Percentiles rank a stretch among this genome's conserved stretches.
phyloP scores from a whole-genome alignment of 176 grass and related monocot genomes.

The Rhynchospora pubera region DNA sequence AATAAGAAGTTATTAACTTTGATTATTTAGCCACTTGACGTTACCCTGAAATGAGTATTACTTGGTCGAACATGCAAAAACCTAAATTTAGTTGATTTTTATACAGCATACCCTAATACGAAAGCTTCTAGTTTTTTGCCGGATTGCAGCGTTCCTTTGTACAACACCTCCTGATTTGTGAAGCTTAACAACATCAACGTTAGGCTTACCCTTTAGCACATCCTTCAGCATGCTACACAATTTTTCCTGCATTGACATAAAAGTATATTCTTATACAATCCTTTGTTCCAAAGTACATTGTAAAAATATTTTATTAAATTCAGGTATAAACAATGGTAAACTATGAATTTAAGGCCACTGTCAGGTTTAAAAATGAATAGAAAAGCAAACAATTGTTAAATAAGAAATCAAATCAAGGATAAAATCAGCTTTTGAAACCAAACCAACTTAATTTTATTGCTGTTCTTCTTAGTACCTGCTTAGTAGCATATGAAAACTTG shows the following conservation, averaged over 20 bases:
- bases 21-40: not conserved
- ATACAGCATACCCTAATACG: slow-evolving; percentile 50
- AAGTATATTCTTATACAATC: not conserved
- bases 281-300: not conserved
- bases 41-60: not conserved
- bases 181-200: slow-evolving; percentile 94
- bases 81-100: not conserved
- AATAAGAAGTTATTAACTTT: no score
- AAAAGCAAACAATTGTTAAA: no score
- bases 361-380: no score
- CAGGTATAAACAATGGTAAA: not conserved
- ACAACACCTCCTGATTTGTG: slow-evolving; percentile 98
- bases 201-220: slow-evolving; percentile 65
- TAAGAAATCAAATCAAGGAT: no score
- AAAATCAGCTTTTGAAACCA: no score
- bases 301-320: not conserved
- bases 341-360: no score
- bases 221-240: slow-evolving; percentile 95
- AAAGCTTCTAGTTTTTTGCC: slow-evolving; percentile 80
- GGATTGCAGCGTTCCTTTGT: slow-evolving; percentile 81
- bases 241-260: slow-evolving; percentile 63
- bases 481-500: not conserved
- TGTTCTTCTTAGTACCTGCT: not conserved
- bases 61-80: not conserved
- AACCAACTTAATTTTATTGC: not conserved